phyloP scores from a whole-genome alignment of 2,329 filamentous ascomycete species.

The Thielaviopsis musarum region DNA sequence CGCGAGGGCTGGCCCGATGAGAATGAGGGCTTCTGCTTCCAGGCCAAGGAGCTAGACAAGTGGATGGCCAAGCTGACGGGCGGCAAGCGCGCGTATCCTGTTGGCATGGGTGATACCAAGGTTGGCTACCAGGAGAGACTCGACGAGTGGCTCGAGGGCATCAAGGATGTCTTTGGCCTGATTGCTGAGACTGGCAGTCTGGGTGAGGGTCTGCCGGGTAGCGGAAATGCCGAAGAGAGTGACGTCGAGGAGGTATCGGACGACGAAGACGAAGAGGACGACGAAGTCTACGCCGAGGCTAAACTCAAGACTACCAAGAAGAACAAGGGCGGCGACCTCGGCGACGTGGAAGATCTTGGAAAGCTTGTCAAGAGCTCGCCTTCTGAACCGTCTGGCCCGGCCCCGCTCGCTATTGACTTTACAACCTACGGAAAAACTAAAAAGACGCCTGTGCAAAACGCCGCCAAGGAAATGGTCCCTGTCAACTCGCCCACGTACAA shows the following conservation, averaged over 20 bases:
- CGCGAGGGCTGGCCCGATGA: conserved; percentile 84
- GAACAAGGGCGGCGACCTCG: conserved; percentile 28
- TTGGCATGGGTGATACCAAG: conserved; percentile 79
- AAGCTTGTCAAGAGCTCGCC: conserved; percentile 35
- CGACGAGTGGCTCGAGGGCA: conserved; percentile 60
- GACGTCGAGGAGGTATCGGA: conserved; percentile 56
- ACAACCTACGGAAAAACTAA: conserved; percentile 49
- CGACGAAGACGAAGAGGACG: conserved; percentile 35
- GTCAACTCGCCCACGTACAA: conserved; percentile 75
- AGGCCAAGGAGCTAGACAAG: conserved; percentile 76
- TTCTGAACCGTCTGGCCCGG: conserved; percentile 17
- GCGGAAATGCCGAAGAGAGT: conserved; percentile 70
- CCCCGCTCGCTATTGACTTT: conserved; percentile 67
- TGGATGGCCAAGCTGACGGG: conserved; percentile 95
- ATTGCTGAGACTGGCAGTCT: conserved; percentile 42
- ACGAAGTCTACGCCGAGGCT: conserved; percentile 31
- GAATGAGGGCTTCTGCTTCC: conserved; percentile 79
- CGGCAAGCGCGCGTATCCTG: conserved; percentile 69
- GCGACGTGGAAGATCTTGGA: conserved; percentile 75
- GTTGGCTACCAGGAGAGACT: conserved; percentile 50
- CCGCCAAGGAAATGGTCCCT: conserved; percentile 82
- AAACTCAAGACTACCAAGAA: conserved; percentile 27
- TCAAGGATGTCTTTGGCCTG: conserved; percentile 52
- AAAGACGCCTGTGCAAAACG: conserved; percentile 24
- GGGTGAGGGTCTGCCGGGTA: conserved; percentile 54